phyloP scores from a whole-genome alignment of 148 eudicot species.

The Diospyros kaki region DNA sequence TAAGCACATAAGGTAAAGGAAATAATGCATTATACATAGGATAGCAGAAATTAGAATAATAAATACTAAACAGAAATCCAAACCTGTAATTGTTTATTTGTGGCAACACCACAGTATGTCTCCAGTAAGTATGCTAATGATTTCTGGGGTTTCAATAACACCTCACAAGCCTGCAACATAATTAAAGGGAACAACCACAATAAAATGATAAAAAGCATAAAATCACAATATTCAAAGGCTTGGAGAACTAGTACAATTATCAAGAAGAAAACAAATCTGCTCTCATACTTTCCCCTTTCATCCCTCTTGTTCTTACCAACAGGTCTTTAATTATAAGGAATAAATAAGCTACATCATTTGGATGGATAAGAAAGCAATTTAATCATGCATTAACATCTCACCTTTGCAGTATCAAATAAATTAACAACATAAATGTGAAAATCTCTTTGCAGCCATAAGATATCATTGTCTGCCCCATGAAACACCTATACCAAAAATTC shows the following conservation, averaged over 20 bases:
- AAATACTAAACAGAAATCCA: constrained; percentile 3
- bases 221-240: neutral
- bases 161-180: constrained; percentile 85
- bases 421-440: constrained; percentile 89
- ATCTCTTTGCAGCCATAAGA: constrained; percentile 98
- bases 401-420: constrained; percentile 97
- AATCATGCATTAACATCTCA: constrained; percentile 18
- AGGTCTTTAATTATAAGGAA: neutral
- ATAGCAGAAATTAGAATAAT: neutral
- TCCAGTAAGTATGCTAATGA: constrained; percentile 92
- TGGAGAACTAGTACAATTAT: neutral
- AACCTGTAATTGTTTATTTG: constrained; percentile 87
- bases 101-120: constrained; percentile 67
- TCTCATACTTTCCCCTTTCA: neutral
- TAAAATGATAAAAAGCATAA: neutral
- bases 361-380: neutral
- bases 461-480: constrained; percentile 95
- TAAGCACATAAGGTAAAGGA: constrained; percentile 2
- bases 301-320: neutral
- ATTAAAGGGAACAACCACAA: constrained; percentile 7
- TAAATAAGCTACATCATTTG: neutral
- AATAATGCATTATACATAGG: neutral
- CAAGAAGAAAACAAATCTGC: neutral
- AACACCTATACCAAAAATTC: constrained; percentile 55
- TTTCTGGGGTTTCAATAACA: constrained; percentile 84